Base-by-base conservation (phyloP, 2,329 filamentous ascomycete genomes). In the Bipolaris cookei region DNA sequence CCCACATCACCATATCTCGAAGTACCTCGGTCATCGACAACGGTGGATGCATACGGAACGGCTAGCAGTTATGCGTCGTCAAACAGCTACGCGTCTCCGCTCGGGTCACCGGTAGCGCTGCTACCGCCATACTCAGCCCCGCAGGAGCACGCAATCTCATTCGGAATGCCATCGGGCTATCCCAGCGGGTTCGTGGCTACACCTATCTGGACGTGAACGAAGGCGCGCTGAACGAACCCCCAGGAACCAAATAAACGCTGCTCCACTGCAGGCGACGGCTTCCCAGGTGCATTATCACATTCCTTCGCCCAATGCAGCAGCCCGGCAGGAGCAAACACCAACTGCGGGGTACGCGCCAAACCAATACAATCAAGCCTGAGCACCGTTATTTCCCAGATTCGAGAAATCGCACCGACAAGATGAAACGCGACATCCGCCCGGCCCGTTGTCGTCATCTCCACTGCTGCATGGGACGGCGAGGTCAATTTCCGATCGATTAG, bases 1-100 rank as follows among this genome's bases (percentile, higher is more conserved):
- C 74, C 73, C 16, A 69, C 71, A 5, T 78, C 77, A 10, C 76
- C 76, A 6, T 83, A 78, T 54, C 76, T 83, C 46, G 79, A 81
- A 56, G 77, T 82, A 5, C 80, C 80, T 23, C 69, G 74, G 57
- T 70, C 73, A 11, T 38, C 39, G 18, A 61, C 69, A 11, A 68
- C 69, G 11, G 69, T 73, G 14, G 73, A 76, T 16, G 64, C 61
- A 13, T 72, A 69, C 50, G 61, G 66, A 37, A 58, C 62, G 32
- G 38, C 44, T 55, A 71, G 66, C 59, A 74, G 61, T 54, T 77
- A 75, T 60, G 66, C 70, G 35, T 56, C 59, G 11, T 58, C 64
- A 21, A 74, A 65, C 62, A 74, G 61, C 44, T 77, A 76, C 59
- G 70, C 72, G 38, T 73, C 75, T 58, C 76, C 76, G 48, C 63